Evolutionary conservation across 768 basidiomycete genomes (phyloP).

Genomic region (Boletellus ananiceps): DNA sequence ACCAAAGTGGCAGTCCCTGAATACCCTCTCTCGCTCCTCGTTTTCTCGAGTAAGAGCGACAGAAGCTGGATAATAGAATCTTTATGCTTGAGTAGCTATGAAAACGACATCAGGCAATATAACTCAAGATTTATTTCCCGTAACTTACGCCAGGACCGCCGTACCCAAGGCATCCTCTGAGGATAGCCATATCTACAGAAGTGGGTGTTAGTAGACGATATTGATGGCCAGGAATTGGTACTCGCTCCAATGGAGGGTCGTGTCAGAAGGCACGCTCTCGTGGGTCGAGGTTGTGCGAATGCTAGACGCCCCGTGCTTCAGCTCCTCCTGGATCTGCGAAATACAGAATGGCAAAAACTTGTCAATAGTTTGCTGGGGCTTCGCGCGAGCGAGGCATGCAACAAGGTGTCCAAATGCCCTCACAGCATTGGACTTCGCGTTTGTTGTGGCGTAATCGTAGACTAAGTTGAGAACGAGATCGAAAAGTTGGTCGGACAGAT

Average conservation of each 20-base stretch:
- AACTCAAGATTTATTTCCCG: background rate
- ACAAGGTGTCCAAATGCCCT: slow-evolving; percentile 86
- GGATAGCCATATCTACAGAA: slow-evolving; percentile 65
- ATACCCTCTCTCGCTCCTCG: slow-evolving; percentile 87
- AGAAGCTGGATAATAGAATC: slow-evolving; percentile 60
- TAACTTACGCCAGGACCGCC: slow-evolving; percentile 56
- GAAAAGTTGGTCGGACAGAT: slow-evolving; percentile 61
- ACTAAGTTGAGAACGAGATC: slow-evolving; percentile 82
- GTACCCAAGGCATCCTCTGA: slow-evolving; percentile 78
- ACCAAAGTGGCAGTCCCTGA: slow-evolving; percentile 74
- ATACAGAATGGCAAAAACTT: slow-evolving; percentile 79
- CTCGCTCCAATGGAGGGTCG: slow-evolving; percentile 91
- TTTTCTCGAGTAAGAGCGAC: slow-evolving; percentile 64
- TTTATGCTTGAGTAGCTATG: slow-evolving; percentile 69
- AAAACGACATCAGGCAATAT: slow-evolving; percentile 1
- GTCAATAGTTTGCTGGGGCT: slow-evolving; percentile 69
- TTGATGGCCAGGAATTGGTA: background rate
- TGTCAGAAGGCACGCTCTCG: slow-evolving; percentile 73
- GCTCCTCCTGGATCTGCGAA: slow-evolving; percentile 73
- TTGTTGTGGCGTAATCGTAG: slow-evolving; percentile 83
- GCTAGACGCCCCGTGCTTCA: slow-evolving; percentile 87
- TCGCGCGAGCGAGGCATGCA: slow-evolving; percentile 74
- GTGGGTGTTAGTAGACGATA: background rate
- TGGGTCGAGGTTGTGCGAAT: slow-evolving; percentile 74
- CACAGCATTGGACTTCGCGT: slow-evolving; percentile 88